These are phyloP conservation scores for Nigrograna mackinnonii DNA, from an alignment of 2,329 filamentous ascomycete genomes.

Conservation along the genomic window DNA sequence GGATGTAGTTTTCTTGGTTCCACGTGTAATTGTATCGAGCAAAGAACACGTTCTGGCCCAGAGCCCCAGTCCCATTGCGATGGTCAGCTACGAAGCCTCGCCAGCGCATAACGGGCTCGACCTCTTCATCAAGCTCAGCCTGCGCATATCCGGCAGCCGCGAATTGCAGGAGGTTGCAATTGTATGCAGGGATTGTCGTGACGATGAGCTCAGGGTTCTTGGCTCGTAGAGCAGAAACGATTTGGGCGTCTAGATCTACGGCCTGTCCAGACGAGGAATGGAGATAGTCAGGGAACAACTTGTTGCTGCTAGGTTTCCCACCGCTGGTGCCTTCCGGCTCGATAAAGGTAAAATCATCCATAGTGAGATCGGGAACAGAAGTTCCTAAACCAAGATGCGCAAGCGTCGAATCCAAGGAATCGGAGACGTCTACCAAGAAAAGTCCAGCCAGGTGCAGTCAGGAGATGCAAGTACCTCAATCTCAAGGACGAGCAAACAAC, in stretches of 20 bases:
- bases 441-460: no score
- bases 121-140: constrained; percentile 40
- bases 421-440: no score
- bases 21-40: constrained; percentile 45
- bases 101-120: constrained; percentile 42
- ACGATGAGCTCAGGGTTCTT: constrained; percentile 43
- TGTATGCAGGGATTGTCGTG: constrained; percentile 41
- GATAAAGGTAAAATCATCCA: constrained; percentile 40
- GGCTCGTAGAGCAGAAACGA: constrained; percentile 37
- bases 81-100: constrained; percentile 39
- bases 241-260: constrained; percentile 45
- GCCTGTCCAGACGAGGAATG: constrained; percentile 37
- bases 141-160: constrained; percentile 46
- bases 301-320: constrained; percentile 11
- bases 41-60: constrained; percentile 44
- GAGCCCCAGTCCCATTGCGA: constrained; percentile 30
- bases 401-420: no score
- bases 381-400: no score
- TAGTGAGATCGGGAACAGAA: no score
- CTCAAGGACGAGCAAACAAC: no score
- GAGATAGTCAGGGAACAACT: constrained; percentile 41
- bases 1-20: constrained; percentile 42
- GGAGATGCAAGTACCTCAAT: no score
- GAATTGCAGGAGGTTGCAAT: constrained; percentile 45
- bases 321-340: constrained; percentile 17